A percentile compares a stretch with the other conserved stretches of the same genome.
phyloP scores from a whole-genome alignment of 78 protist genomes.

The Planoprotostelium fungivorum region DNA sequence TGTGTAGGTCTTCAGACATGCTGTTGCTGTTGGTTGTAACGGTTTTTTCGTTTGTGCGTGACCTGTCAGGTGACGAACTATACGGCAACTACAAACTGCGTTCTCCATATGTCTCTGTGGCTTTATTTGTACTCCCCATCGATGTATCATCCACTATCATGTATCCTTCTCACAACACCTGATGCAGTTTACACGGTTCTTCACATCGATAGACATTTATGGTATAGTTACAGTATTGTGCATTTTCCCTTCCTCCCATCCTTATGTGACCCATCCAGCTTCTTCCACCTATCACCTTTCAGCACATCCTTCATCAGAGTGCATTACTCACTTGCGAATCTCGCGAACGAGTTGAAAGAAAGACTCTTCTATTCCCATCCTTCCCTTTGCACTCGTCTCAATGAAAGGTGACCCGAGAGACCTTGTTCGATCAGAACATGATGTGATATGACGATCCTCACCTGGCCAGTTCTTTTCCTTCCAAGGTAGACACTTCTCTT shows the following conservation, averaged over 20 bases:
- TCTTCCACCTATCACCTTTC: no score
- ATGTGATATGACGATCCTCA: not conserved
- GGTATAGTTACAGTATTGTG: not conserved
- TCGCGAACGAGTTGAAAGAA: not conserved
- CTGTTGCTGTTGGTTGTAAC: not conserved
- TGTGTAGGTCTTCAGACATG: not conserved
- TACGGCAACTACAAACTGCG: no score
- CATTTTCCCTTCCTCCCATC: not conserved
- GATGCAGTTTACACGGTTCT: no score
- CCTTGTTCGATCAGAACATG: not conserved
- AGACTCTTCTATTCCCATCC: not conserved
- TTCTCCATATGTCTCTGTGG: no score
- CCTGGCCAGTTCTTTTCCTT: not conserved
- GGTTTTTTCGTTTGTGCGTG: no score
- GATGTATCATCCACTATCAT: no score
- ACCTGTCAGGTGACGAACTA: no score
- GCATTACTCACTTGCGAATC: not conserved
- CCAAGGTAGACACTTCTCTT: not conserved
- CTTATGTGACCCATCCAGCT: not conserved
- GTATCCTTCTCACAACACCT: no score
- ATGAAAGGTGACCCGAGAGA: not conserved
- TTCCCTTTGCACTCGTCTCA: not conserved
- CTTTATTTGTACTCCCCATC: no score
- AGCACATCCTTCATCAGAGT: not conserved
- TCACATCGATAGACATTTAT: no score